Evolutionary conservation across 2,329 filamentous ascomycete species (phyloP), one percentile per base, ranked within the genome.

Genomic region (Exophiala sp.): DNA sequence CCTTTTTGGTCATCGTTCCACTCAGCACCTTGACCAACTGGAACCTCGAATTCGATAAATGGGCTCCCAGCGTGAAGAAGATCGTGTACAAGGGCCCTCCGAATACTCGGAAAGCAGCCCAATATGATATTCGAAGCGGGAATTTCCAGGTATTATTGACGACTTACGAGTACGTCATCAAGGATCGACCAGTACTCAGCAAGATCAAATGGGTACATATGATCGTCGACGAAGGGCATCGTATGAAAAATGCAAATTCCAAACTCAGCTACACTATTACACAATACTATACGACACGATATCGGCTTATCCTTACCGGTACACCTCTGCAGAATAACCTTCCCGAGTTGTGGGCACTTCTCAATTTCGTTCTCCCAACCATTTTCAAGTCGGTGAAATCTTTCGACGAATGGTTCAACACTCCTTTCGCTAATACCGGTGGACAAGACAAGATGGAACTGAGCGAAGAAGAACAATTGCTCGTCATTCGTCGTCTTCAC

Each of bases 141-240:
- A 85, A 89, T 52, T 99, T 99, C 81, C 94, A 99, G 71, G 94
- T 99, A 45, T 77, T 99, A 9, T 81, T 99, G 54, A 99, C 94
- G 1, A 99, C 94, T 0, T 99, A 99, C 75, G 94, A 99, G 71
- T 99, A 97, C 75, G 95, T 99, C 74, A 99, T 99, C 82, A 99
- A 97, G 76, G 94, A 99, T 68, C 85, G 94, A 34, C 92, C 92
- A 0, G 80, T 99, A 63, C 77, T 99, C 10, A 95, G 89, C 78
- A 97, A 97, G 79, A 92, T 99, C 75, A 97, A 97, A 75, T 99
- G 94, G 94, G 87, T 96, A 65, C 94, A 99, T 75, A 97, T 99
- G 94, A 97, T 99, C 65, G 94, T 99, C 62, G 94, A 99, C 66
- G 94, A 99, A 78, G 94, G 94, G 75, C 94, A 99, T 72, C 91